These are phyloP conservation scores for Gracilaria domingensis DNA, from an alignment of 23 red algal genomes.

Conservation along the genomic window DNA sequence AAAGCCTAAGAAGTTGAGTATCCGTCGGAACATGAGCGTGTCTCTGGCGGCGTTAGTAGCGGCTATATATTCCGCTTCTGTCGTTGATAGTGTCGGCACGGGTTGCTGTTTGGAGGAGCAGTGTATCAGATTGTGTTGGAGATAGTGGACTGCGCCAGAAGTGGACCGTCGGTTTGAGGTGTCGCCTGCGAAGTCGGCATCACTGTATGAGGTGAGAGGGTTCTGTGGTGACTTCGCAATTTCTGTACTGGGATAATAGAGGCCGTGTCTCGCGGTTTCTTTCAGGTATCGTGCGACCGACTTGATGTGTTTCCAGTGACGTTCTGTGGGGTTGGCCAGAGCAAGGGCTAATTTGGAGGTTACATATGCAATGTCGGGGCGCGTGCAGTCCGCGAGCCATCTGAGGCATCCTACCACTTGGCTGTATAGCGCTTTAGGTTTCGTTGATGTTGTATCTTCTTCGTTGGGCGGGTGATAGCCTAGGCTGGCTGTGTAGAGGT, in stretches of 20 bases:
- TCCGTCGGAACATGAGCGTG: not conserved
- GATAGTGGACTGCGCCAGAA: not conserved
- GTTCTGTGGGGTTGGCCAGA: not conserved
- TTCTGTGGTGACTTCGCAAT: not conserved
- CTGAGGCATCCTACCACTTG: not conserved
- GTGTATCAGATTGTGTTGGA: not conserved
- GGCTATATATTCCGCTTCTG: not conserved
- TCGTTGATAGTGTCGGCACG: not conserved
- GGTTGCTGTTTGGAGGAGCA: not conserved
- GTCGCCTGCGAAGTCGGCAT: not conserved
- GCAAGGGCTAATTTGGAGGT: constrained; percentile 16
- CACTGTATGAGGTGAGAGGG: not conserved
- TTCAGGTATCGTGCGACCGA: not conserved
- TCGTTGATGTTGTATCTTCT: not conserved
- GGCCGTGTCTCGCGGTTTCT: not conserved
- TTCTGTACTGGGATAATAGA: not conserved
- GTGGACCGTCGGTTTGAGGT: not conserved
- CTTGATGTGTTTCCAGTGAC: not conserved
- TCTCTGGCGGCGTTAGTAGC: not conserved
- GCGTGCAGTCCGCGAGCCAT: constrained; percentile 15
- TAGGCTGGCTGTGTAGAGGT: not conserved
- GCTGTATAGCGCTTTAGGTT: not conserved
- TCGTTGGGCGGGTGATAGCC: not conserved
- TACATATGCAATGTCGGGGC: constrained; percentile 1
- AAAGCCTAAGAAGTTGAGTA: not conserved